Evolutionary conservation across 2,329 filamentous ascomycete species (phyloP).

Genomic region (Biscogniauxia sp.): DNA sequence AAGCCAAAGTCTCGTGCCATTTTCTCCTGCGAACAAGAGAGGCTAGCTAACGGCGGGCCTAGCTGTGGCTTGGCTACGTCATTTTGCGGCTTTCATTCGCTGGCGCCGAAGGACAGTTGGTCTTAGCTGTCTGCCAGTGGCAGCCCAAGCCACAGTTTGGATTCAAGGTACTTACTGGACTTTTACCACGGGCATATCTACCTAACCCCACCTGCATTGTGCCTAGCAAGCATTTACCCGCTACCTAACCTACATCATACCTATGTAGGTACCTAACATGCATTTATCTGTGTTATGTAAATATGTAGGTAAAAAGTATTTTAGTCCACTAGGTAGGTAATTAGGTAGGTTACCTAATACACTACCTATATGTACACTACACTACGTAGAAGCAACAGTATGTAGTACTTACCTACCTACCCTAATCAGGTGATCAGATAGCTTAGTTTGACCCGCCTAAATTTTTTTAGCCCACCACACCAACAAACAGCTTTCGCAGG

Average conservation of each 20-base stretch:
- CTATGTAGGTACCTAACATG: no score
- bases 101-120: constrained; percentile 6
- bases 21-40: neutral
- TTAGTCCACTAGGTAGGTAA: no score
- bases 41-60: neutral
- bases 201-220: no score
- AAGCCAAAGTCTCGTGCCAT: constrained; percentile 25
- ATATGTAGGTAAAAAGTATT: no score
- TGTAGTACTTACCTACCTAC: constrained; percentile 13
- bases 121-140: neutral
- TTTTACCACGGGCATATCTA: no score
- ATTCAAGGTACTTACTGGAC: no score
- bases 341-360: no score
- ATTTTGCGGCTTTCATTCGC: constrained; percentile 18
- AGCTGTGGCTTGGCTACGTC: constrained; percentile 23
- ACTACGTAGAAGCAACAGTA: no score
- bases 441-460: constrained; percentile 8
- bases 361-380: no score
- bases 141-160: constrained; percentile 14
- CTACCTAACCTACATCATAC: no score
- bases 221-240: no score
- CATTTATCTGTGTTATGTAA: no score
- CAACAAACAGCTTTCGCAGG: constrained; percentile 11
- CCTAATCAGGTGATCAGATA: constrained; percentile 32
- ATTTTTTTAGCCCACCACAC: constrained; percentile 9